Base-by-base conservation (phyloP, 2,329 filamentous ascomycete species). In the Ramularia endophylla region DNA sequence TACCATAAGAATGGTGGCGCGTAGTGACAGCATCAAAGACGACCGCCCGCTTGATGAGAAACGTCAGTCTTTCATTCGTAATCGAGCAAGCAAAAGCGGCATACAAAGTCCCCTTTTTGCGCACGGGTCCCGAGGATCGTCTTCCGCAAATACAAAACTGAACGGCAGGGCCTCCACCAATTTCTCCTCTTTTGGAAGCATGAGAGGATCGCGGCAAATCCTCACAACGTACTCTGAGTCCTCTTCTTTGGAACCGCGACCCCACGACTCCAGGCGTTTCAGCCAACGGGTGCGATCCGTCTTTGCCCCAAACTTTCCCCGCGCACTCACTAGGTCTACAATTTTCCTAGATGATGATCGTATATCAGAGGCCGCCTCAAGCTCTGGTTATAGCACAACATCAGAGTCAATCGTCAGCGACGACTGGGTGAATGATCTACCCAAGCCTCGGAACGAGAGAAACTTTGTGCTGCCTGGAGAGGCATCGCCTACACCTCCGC, bases 11-110 rank as follows among this genome's bases (percentile, higher is more conserved):
- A 47, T 68, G 8, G 65, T 70, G 2, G 43, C 46, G 16, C 50
- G 62, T 48, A 50, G 58, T 40, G 62, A 64, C 30, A 67, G 61
- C 40, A 47, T 61, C 13, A 39, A 53, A 2, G 67, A 70, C 41
- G 53, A 53, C 4, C 55, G 66, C 5, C 56, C 64, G 1, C 41
- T 68, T 4, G 57, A 65, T 27, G 64, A 68, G 22, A 67, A 65
- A 42, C 61, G 68, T 5, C 57, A 62, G 37, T 68, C 64, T 11
- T 70, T 64, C 48, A 65, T 69, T 31, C 54, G 61, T 12, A 65
- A 69, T 41, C 61, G 68, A 27, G 63, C 63, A 2, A 57, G 46
- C n/a, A 62, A 61, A 13, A 61, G 56, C 9, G 59, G 56, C 22
- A 57, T 61, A 11, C 63, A 66, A 3, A 58, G 51, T 36, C 58